Base-by-base conservation (phyloP, 805 yeast species). In the Candida gorgasii region DNA sequence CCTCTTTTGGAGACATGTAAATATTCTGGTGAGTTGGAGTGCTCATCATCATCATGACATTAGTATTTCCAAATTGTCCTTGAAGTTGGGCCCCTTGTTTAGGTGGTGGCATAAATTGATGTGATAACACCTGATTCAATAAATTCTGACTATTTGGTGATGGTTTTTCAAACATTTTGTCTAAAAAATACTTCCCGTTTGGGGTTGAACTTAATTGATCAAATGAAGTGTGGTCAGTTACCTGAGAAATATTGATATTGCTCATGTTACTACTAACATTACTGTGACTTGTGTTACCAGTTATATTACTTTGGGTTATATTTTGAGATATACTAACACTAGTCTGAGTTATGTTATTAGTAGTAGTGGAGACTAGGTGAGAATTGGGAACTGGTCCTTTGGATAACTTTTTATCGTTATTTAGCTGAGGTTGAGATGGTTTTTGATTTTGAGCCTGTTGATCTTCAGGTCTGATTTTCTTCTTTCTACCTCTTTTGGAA, bases 201-300 rank as follows among this genome's bases (percentile, higher is more conserved):
- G 75, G 73, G 2, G 74, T 69, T 6, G 67, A 51, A 16, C 65
- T 67, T 22, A 65, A 40, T 24, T 67, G 74, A 27, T 70, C 75
- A 49, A 69, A 69, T 8, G 71, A 65, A 2, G 71, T 56, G 39
- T 69, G 75, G 28, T 70, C 75, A 1, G 66, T 59, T 15, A 46
- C 49, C 11, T 59, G 48, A n/a, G 67, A 48, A 32, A 62, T 39
- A 42, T 67, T 68, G 44, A 67, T 50, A 44, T 67, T 61, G 44
- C 61, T 57, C 20, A 64, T 56, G 48, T 67, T 68, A 52, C 58
- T 53, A 13, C 63, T 46, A 14, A 43, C 41, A 30, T 42, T 40
- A 17, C 34, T 27, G 28, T 20, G 60, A 11, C 65, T 59, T 20
- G 59, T 49, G 14, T 62, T 43, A 23, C 60, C 62, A 38, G 59